These are phyloP conservation scores for Dacryopinax spathularia DNA, from an alignment of 768 basidiomycete species.

Conservation along the genomic window DNA sequence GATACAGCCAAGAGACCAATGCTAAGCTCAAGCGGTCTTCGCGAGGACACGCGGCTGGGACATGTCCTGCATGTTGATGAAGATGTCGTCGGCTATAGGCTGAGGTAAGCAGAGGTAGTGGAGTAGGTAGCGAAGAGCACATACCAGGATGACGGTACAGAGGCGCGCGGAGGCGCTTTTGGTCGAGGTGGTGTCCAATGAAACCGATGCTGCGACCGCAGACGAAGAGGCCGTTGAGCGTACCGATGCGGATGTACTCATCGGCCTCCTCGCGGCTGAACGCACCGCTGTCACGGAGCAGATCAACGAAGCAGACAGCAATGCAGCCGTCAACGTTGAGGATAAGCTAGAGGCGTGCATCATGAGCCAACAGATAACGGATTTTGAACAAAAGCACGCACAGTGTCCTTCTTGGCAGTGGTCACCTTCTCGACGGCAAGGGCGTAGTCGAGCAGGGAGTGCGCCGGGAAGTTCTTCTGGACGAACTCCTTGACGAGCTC, in stretches of 20 bases:
- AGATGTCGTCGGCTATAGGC: constrained; percentile 61
- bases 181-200: constrained; percentile 92
- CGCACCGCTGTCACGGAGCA: constrained; percentile 80
- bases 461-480: constrained; percentile 87
- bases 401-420: constrained; percentile 92
- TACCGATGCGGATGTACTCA: constrained; percentile 88
- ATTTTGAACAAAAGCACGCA: constrained; percentile 27
- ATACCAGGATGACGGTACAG: constrained; percentile 77
- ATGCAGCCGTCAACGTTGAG: constrained; percentile 94
- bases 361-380: neutral
- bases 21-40: constrained; percentile 7
- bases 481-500: constrained; percentile 95
- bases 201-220: constrained; percentile 95
- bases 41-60: constrained; percentile 68
- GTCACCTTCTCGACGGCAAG: constrained; percentile 96
- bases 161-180: constrained; percentile 84
- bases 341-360: constrained; percentile 44
- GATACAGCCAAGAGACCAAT: neutral
- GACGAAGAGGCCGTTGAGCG: constrained; percentile 92
- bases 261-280: constrained; percentile 93
- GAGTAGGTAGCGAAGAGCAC: neutral
- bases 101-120: neutral
- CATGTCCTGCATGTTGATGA: constrained; percentile 84
- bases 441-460: constrained; percentile 84
- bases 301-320: constrained; percentile 90